Percentiles rank a stretch among this genome's conserved stretches.
phyloP scores from a whole-genome alignment of 2,329 filamentous ascomycete genomes.

The Calonectria pteridis region DNA sequence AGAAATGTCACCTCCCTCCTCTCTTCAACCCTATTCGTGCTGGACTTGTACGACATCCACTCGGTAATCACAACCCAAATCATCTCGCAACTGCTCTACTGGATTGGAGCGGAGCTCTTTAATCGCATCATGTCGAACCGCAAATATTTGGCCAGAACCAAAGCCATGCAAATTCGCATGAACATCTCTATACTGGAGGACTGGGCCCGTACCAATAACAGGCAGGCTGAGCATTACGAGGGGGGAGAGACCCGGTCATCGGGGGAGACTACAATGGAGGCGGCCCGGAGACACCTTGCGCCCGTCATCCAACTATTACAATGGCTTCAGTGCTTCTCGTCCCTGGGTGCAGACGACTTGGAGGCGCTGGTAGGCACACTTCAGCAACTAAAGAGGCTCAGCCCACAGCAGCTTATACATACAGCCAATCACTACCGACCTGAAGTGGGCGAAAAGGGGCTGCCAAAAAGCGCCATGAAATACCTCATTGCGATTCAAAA shows the following conservation, averaged over 20 bases:
- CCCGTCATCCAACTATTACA: constrained; percentile 94
- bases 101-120: constrained; percentile 95
- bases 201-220: constrained; percentile 94
- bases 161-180: constrained; percentile 99
- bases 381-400: constrained; percentile 87
- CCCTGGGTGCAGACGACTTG: constrained; percentile 84
- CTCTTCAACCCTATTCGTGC: constrained; percentile 94
- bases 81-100: constrained; percentile 92
- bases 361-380: constrained; percentile 90
- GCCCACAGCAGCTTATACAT: constrained; percentile 90
- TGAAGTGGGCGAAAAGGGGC: constrained; percentile 93
- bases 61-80: constrained; percentile 96
- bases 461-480: constrained; percentile 89
- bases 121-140: constrained; percentile 98
- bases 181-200: constrained; percentile 96
- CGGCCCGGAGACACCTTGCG: constrained; percentile 85
- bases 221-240: constrained; percentile 95
- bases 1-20: constrained; percentile 95
- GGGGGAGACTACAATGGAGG: constrained; percentile 88
- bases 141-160: constrained; percentile 93
- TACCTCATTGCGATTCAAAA: constrained; percentile 86
- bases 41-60: constrained; percentile 99
- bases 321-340: constrained; percentile 98
- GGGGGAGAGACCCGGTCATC: constrained; percentile 87
- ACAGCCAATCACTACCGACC: constrained; percentile 92